These are phyloP conservation scores for Neocallimastix lanati DNA, from an alignment of 192 early-diverging fungal genomes.

Conservation along the genomic window DNA sequence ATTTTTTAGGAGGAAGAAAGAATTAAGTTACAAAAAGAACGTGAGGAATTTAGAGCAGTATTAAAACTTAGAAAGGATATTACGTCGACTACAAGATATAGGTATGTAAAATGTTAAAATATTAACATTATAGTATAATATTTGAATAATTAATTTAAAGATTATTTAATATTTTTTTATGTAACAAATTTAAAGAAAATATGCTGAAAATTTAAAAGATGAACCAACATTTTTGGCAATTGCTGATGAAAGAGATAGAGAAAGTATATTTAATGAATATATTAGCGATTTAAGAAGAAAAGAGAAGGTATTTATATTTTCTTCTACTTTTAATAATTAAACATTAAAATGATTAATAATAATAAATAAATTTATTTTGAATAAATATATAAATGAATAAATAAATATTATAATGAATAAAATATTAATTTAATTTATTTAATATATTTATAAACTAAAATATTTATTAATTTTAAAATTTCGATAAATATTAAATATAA, in stretches of 20 bases:
- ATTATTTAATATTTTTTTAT: no score
- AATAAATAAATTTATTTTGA: neutral
- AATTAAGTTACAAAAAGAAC: slow-evolving; percentile 22
- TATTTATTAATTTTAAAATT: no score
- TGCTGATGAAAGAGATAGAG: slow-evolving; percentile 32
- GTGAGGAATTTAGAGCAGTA: slow-evolving; percentile 24
- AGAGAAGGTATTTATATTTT: slow-evolving; percentile 55
- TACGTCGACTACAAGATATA: neutral
- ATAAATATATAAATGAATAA: no score
- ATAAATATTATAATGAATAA: no score
- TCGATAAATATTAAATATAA: no score
- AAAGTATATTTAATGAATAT: slow-evolving; percentile 52
- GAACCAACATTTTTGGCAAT: slow-evolving; percentile 43
- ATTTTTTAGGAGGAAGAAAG: slow-evolving; percentile 22
- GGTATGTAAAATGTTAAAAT: neutral
- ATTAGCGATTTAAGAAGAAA: slow-evolving; percentile 39
- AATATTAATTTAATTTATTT: no score
- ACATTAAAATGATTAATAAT: no score
- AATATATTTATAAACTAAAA: no score
- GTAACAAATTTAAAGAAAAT: slow-evolving; percentile 23
- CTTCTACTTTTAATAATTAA: no score
- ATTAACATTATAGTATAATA: no score
- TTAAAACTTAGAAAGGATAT: neutral
- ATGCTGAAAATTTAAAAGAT: slow-evolving; percentile 30
- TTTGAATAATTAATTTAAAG: no score